Evolutionary conservation across 2,329 filamentous ascomycete species (phyloP), one percentile per base, ranked within the genome.

Genomic region (Aspergillus intermedius): DNA sequence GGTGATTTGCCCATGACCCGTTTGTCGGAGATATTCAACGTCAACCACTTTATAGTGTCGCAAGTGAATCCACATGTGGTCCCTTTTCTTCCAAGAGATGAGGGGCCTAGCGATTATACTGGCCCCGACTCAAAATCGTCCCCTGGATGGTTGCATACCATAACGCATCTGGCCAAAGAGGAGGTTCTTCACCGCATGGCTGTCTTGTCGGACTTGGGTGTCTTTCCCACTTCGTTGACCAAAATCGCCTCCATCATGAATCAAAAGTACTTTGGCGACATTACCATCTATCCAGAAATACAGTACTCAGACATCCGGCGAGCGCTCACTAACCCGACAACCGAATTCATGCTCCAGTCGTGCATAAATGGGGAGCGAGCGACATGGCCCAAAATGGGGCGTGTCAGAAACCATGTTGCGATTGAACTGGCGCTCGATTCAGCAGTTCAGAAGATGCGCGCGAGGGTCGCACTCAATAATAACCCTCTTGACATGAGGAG

Each of bases 1-100:
- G 93, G 93, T 51, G 91, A 97, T 66, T 75, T 97, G 2, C 91
- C 91, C 1, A 95, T 95, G 82, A 89, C 86, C 17, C 82, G 88
- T 2, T 76, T 97, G 13, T 84, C 90, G 1, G 90, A 95, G 63
- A 91, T 96, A 86, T 95, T 96, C 75, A 95, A 96, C 62, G 91
- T 96, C 64, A 96, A 96, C 62, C 91, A 96, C 65, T 96, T 96
- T 63, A 96, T 97, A 57, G 91, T 96, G 15, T 95, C 90, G 0
- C 91, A 97, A 65, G 90, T 96, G 45, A 97, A 97, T 60, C 91
- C 91, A 0, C 91, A 97, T 60, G 88, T 96, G 7, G 82, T 94
- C 0, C 88, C 89, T 0, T 95, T 97, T 60, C 73, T 96, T 13
- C 76, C 81, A 13, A 87, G 84, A 56, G 87, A 94, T 49, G 86